Evolutionary conservation across 306 rosid species (phyloP).

Genomic region (Mimosa pudica): DNA sequence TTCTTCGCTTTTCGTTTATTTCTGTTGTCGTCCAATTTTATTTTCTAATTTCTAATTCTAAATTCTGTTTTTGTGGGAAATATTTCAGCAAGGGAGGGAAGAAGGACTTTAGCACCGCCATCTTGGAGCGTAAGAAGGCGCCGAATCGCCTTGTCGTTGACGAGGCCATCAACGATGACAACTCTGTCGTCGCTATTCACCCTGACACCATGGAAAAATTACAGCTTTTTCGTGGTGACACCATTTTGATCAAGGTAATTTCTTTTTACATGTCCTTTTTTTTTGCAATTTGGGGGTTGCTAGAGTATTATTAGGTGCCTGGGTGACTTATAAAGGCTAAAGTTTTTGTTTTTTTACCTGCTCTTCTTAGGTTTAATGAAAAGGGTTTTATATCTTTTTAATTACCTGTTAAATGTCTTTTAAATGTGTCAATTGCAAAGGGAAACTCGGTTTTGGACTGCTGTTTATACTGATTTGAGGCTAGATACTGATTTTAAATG

Average conservation of each 20-base stretch:
- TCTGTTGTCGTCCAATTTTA: conserved; percentile 3
- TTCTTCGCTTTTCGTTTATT: not conserved
- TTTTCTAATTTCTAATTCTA: not conserved
- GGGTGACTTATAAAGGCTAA: not conserved
- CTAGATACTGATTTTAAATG: too few species aligned
- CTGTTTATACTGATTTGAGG: not conserved
- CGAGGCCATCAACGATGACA: conserved; percentile 90
- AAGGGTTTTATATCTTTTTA: not conserved
- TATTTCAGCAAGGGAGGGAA: conserved; percentile 74
- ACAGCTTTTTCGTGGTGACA: conserved; percentile 89
- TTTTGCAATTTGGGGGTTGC: not conserved
- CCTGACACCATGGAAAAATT: conserved; percentile 93
- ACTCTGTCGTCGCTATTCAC: conserved; percentile 90
- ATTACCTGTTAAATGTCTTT: not conserved
- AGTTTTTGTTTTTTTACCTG: not conserved
- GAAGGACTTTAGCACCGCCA: conserved; percentile 86
- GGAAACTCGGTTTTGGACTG: not conserved
- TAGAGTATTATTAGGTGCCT: not conserved
- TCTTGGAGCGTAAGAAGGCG: conserved; percentile 90
- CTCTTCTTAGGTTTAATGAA: not conserved
- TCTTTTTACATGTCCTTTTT: too few species aligned
- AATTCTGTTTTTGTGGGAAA: not conserved
- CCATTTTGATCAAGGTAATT: conserved; percentile 81
- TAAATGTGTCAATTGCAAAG: not conserved
- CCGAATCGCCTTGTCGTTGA: conserved; percentile 88